Percentiles rank a stretch among this genome's conserved stretches.
Evolutionary conservation across 2,329 filamentous ascomycete genomes (phyloP).

Genomic region (Fusarium acutatum): DNA sequence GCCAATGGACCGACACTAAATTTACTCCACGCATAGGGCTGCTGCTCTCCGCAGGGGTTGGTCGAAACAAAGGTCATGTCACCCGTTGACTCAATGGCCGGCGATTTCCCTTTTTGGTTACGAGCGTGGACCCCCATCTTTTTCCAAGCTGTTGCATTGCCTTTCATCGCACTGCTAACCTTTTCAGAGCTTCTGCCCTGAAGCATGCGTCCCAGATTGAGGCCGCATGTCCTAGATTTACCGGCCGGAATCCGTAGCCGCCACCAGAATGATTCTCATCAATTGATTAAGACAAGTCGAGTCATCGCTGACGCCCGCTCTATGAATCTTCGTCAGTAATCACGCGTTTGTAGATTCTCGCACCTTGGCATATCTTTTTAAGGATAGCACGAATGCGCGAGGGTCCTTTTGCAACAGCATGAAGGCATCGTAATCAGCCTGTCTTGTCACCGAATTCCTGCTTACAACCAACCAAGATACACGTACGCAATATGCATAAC

Average conservation of each 20-base stretch:
- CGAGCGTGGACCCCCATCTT: slow-evolving; percentile 14
- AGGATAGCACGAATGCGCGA: not conserved
- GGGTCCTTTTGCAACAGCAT: not conserved
- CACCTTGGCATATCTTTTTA: slow-evolving; percentile 19
- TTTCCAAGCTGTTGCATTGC: slow-evolving; percentile 10
- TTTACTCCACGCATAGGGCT: slow-evolving; percentile 44
- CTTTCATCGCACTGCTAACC: slow-evolving; percentile 29
- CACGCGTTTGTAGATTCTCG: not conserved
- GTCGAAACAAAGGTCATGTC: slow-evolving; percentile 24
- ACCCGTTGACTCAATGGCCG: slow-evolving; percentile 40
- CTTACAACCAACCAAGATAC: not conserved
- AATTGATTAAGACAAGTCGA: slow-evolving; percentile 15
- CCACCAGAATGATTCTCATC: slow-evolving; percentile 4
- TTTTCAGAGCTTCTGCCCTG: slow-evolving; percentile 14
- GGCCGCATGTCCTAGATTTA: slow-evolving; percentile 25
- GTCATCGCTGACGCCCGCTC: slow-evolving; percentile 22
- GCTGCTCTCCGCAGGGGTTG: slow-evolving; percentile 32
- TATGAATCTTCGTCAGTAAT: slow-evolving; percentile 15
- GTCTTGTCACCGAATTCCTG: not conserved
- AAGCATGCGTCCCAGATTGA: slow-evolving; percentile 19
- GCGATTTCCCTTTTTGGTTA: slow-evolving; percentile 34
- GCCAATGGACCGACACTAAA: slow-evolving; percentile 31
- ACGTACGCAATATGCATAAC: slow-evolving; percentile 18
- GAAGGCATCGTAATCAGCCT: slow-evolving; percentile 12
- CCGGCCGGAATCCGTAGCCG: slow-evolving; percentile 5